Evolutionary conservation across 192 early-diverging fungal genomes (phyloP), one percentile per base, ranked within the genome.

Genomic region (Podila horticola): DNA sequence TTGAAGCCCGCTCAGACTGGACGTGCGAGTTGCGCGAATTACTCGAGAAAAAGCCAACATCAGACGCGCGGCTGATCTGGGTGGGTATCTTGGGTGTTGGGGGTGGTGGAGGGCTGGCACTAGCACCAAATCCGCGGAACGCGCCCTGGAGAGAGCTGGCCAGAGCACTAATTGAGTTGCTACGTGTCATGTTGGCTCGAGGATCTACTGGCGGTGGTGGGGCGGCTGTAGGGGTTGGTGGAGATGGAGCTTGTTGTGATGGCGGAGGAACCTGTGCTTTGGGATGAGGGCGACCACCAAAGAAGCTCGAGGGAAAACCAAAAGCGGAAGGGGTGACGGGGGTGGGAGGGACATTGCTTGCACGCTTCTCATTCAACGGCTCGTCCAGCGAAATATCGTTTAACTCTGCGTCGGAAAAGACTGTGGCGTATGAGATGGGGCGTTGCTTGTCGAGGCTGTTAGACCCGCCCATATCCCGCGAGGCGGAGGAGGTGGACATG

Each of bases 361-460:
- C 68, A 28, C 69, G 71, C 24, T 83, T 72, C 13, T 62, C 77
- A 33, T 28, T 65, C 36, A 50, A 1, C 8, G 70, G 57, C 20
- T 85, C 84, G 64, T 85, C 84, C 65, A 85, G 58, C 55, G 82
- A 83, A 50, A 85, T 74, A 59, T 85, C 84, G 48, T 83, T 85
- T 55, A 85, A 36, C 58, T 85, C 81, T 29, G 84, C 81, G 69
- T 83, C 82, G 9, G 77, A 81, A 69, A 81, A 81, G 6, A 81
- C 77, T 2, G 77, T 81, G 7, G 77, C 70, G 29, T 81, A 81
- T 8, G 77, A 81, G 49, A 73, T 73, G 55, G 77, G 77, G 10
- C 77, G 71, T 19, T 55, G 62, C 33, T 64, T 81, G 31, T 81
- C 77, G 1, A 34, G 12, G 33, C 70, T 72, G 22, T 45, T 61